A percentile compares a stretch with the other conserved stretches of the same genome.
Evolutionary conservation across 257 asterid genomes (phyloP).

Genomic region (Prunella vulgaris): DNA sequence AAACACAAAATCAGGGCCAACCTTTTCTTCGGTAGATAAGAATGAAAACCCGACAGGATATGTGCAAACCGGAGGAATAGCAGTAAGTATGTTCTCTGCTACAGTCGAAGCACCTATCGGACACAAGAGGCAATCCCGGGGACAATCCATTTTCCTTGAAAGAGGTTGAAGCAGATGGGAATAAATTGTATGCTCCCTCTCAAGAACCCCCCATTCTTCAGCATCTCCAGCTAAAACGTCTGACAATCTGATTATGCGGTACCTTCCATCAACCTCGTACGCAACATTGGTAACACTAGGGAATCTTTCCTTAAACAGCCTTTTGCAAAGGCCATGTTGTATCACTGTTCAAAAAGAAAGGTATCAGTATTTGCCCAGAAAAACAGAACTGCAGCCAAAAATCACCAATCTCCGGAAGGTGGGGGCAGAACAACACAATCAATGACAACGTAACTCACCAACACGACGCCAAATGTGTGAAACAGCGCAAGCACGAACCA

Average conservation of each 20-base stretch:
- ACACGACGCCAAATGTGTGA: slow-evolving; percentile 61
- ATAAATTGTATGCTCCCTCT: slow-evolving; percentile 42
- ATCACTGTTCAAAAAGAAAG: slow-evolving; percentile 34
- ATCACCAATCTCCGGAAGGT: too few relatives aligned
- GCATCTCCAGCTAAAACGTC: slow-evolving; percentile 30
- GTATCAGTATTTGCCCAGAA: background rate
- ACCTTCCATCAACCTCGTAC: slow-evolving; percentile 14
- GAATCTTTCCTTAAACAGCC: slow-evolving; percentile 41
- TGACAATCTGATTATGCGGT: background rate
- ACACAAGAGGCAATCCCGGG: slow-evolving; percentile 30
- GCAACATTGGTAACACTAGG: slow-evolving; percentile 37
- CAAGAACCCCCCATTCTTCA: slow-evolving; percentile 25
- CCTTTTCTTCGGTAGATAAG: slow-evolving; percentile 61
- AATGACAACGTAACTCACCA: slow-evolving; percentile 43
- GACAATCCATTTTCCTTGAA: slow-evolving; percentile 10
- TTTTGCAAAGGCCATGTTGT: slow-evolving; percentile 41
- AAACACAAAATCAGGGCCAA: slow-evolving; percentile 26
- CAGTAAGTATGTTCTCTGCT: slow-evolving; percentile 29
- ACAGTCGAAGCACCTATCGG: slow-evolving; percentile 55
- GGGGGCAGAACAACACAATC: too few relatives aligned
- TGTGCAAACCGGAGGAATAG: slow-evolving; percentile 32
- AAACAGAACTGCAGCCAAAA: too few relatives aligned
- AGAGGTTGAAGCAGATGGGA: slow-evolving; percentile 34
- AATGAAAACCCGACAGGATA: slow-evolving; percentile 26
- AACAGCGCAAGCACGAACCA: slow-evolving; percentile 50